These are phyloP conservation scores for Boeremia exigua DNA, from an alignment of 2,329 filamentous ascomycete genomes.

Conservation along the genomic window DNA sequence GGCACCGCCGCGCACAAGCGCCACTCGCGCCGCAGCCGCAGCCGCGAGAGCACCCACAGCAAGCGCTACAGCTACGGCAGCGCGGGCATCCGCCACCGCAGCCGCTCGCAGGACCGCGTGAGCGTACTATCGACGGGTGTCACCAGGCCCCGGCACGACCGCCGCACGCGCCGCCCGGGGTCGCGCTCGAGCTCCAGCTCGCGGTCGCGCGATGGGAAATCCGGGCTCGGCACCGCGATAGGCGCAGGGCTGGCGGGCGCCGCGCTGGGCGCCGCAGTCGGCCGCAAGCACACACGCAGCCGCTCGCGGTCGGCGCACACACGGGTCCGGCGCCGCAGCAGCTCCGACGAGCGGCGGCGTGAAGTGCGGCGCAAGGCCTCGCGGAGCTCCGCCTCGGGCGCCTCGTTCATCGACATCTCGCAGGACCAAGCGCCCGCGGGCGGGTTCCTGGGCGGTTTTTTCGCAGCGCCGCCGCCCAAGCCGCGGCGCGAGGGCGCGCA, in stretches of 20 bases:
- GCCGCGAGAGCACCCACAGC: constrained; percentile 45
- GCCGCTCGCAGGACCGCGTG: constrained; percentile 45
- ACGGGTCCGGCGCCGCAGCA: constrained; percentile 38
- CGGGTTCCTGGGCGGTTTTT: constrained; percentile 58
- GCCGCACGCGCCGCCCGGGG: constrained; percentile 37
- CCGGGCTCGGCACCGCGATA: constrained; percentile 46
- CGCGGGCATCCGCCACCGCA: constrained; percentile 48
- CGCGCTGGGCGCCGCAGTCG: constrained; percentile 42
- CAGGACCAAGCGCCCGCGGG: constrained; percentile 56
- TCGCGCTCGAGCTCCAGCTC: constrained; percentile 49
- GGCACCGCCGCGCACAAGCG: background rate
- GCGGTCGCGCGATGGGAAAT: constrained; percentile 41
- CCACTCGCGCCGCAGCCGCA: constrained; percentile 42
- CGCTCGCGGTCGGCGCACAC: constrained; percentile 47
- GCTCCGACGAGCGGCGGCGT: constrained; percentile 36
- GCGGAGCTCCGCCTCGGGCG: constrained; percentile 51
- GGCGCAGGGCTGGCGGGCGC: constrained; percentile 50
- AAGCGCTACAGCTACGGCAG: constrained; percentile 55
- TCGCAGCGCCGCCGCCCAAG: constrained; percentile 60
- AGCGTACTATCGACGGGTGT: constrained; percentile 43
- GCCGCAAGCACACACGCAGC: constrained; percentile 39
- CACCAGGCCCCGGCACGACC: constrained; percentile 43
- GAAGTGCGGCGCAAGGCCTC: constrained; percentile 39
- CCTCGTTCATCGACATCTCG: constrained; percentile 72
- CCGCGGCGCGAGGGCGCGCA: constrained; percentile 35